Conservation (phyloP, 768 basidiomycete genomes). For the Macrolepiota dolichaula region DNA sequence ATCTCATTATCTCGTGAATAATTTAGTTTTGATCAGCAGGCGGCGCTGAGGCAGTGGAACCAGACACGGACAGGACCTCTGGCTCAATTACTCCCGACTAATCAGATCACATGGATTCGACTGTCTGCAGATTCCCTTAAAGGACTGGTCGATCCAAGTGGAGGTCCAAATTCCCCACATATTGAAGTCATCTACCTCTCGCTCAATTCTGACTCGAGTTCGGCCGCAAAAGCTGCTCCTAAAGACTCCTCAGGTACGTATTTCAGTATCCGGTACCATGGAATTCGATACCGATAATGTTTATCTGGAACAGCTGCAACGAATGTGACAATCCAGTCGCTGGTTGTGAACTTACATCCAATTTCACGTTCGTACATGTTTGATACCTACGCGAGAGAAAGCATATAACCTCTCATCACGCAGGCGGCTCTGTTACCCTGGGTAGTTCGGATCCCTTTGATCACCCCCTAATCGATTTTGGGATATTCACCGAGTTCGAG, state of each 20-base stretch:
- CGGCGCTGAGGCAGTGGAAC: slow-evolving; percentile 14
- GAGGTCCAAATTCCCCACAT: slow-evolving; percentile 21
- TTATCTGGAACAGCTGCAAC: no score
- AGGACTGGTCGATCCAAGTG: slow-evolving; percentile 17
- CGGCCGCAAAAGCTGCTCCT: not conserved
- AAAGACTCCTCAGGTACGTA: not conserved
- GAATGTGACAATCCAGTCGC: no score
- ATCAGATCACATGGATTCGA: slow-evolving; percentile 20
- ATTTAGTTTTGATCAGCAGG: not conserved
- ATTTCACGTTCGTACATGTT: not conserved
- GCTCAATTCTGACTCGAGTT: not conserved
- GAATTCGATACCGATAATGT: no score
- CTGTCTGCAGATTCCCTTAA: slow-evolving; percentile 12
- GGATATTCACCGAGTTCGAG: slow-evolving; percentile 4
- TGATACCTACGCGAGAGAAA: not conserved
- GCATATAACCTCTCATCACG: not conserved
- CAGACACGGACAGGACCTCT: slow-evolving; percentile 15
- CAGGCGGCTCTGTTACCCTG: slow-evolving; percentile 1
- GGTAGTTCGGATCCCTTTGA: slow-evolving; percentile 13
- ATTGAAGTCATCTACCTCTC: slow-evolving; percentile 13
- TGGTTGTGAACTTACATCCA: no score
- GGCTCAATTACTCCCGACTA: not conserved
- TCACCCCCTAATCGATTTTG: slow-evolving; percentile 11
- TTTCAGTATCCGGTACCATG: not conserved
- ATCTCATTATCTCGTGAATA: not conserved